Evolutionary conservation across 192 early-diverging fungal genomes (phyloP), one percentile per base, ranked within the genome.

Genomic region (Mortierella alpina): DNA sequence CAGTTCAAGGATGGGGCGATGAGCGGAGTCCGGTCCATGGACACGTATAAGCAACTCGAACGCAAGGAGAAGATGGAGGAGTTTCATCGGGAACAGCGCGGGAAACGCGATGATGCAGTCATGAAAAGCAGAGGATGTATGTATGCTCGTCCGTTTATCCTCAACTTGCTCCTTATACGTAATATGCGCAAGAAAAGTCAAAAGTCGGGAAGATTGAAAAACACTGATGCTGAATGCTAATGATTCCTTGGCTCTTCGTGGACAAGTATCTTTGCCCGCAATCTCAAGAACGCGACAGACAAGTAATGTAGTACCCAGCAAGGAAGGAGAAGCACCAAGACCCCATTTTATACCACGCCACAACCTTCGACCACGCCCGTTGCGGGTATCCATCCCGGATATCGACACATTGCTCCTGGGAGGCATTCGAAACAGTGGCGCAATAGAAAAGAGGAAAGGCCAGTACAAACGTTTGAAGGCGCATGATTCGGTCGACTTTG

Each of bases 81-180:
- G 7, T 80, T 68, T 56, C 63, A 59, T 10, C 65, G 68, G 41
- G 50, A 80, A 45, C 77, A 80, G 48, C 64, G 77, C 7, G 70
- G 70, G 12, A 80, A 80, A 11, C 49, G 77, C 14, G 51, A 80
- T 49, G 51, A 41, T 8, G 77, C 77, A 0, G 65, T 68, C 31
- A 58, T 72, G 18, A 80, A 80, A 63, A 80, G 77, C 59, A 64
- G 77, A 15, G 77, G 77, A 48, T 57, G 77, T 80, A 72, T 55
- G 69, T 75, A 2, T 11, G 15, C 2, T 40, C 20, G 12, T 6
- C 13, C 18, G 12, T 23, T 65, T 48, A 22, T 22, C 31, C 11
- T 58, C 9, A 23, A 22, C 20, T 56, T 46, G n/a, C 39, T 20
- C 48, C 10, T 31, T 65, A 2, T 41, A 2, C 15, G 13, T 41